Conservation (phyloP, 371 early-diverging fungal genomes). For the Rhizopus stolonifer region DNA sequence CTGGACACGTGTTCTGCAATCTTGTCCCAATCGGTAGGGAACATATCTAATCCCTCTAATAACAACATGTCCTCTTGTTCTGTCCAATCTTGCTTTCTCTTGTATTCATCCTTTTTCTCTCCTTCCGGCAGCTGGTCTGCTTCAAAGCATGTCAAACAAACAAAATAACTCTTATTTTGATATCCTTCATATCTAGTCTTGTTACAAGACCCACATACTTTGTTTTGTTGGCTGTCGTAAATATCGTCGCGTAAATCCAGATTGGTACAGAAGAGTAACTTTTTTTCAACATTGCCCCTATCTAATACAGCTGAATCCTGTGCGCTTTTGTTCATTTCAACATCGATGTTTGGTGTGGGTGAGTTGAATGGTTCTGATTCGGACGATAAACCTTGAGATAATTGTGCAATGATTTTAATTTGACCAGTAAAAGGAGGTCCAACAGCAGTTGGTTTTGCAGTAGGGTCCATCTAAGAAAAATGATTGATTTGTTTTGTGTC, state of each 20-base stretch:
- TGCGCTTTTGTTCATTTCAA: not conserved
- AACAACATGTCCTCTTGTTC: slow-evolving; percentile 44
- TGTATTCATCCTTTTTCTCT: slow-evolving; percentile 19
- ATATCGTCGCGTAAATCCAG: slow-evolving; percentile 24
- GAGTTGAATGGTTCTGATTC: too few relatives aligned
- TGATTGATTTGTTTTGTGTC: too few relatives aligned
- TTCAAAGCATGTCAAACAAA: slow-evolving; percentile 14
- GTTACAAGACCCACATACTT: too few relatives aligned
- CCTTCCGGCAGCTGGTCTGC: slow-evolving; percentile 1
- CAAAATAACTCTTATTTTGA: not conserved
- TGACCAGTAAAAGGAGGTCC: slow-evolving; percentile 92
- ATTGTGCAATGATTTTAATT: slow-evolving; percentile 55
- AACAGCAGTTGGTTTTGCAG: slow-evolving; percentile 83
- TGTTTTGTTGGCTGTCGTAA: slow-evolving; percentile 4
- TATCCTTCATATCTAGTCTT: slow-evolving; percentile 16
- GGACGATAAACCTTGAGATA: slow-evolving; percentile 12
- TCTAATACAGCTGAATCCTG: not conserved
- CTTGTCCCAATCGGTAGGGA: slow-evolving; percentile 37
- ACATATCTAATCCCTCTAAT: slow-evolving; percentile 46
- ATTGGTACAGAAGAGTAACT: not conserved
- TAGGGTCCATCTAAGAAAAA: slow-evolving; percentile 76
- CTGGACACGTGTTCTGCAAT: slow-evolving; percentile 43
- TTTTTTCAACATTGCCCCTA: too few relatives aligned
- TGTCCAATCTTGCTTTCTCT: slow-evolving; percentile 27
- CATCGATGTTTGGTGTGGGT: too few relatives aligned